These are phyloP conservation scores for Lecanicillium sp. DNA, from an alignment of 2,329 filamentous ascomycete species.

Conservation along the genomic window DNA sequence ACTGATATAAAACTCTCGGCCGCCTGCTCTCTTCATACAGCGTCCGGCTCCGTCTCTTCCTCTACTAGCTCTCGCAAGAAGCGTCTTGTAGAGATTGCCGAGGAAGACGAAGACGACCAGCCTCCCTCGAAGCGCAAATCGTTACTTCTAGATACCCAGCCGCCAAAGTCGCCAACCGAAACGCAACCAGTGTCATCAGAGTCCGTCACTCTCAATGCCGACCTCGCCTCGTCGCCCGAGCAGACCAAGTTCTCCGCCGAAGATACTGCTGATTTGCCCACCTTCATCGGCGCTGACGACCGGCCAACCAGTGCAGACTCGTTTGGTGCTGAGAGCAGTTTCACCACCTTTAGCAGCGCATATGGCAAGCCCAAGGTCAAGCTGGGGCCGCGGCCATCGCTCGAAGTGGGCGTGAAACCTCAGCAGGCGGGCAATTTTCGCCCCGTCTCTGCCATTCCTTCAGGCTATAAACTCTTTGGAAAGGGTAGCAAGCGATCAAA, in stretches of 20 bases:
- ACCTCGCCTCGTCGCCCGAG: constrained; percentile 42
- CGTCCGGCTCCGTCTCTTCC: constrained; percentile 77
- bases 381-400: constrained; percentile 74
- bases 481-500: constrained; percentile 45
- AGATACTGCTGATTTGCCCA: constrained; percentile 39
- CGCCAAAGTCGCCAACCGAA: constrained; percentile 19
- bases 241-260: constrained; percentile 38
- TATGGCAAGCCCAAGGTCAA: constrained; percentile 74
- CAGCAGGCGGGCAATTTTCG: constrained; percentile 55
- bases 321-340: constrained; percentile 28
- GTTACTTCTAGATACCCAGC: constrained; percentile 35
- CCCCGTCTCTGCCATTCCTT: constrained; percentile 71
- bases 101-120: constrained; percentile 75
- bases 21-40: constrained; percentile 82
- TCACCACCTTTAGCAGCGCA: constrained; percentile 38
- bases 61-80: constrained; percentile 71
- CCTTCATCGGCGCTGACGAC: constrained; percentile 39
- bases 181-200: constrained; percentile 10
- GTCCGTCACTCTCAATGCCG: constrained; percentile 42
- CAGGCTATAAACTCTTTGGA: constrained; percentile 64
- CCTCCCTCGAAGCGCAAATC: constrained; percentile 51
- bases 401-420: constrained; percentile 53
- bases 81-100: constrained; percentile 85
- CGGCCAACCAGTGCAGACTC: constrained; percentile 36
- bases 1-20: constrained; percentile 82